A percentile compares a stretch with the other conserved stretches of the same genome.
These are phyloP conservation scores for Xylaria sp. DNA, from an alignment of 2,329 filamentous ascomycete species.

Conservation along the genomic window DNA sequence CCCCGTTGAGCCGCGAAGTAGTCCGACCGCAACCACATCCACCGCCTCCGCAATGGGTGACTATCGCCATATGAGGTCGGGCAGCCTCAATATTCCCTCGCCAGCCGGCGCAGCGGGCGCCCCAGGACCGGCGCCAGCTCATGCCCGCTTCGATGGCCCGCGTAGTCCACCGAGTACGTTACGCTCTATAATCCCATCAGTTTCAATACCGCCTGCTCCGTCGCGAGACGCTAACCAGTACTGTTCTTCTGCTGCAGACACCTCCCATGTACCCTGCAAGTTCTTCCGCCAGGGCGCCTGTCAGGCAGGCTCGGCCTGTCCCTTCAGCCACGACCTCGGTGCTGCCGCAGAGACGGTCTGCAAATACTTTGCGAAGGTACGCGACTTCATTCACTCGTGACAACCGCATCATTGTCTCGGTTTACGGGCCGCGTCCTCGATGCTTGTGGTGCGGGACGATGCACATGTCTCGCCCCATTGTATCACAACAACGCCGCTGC, in stretches of 20 bases:
- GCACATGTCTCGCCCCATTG: slow-evolving; percentile 10
- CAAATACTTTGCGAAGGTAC: slow-evolving; percentile 98
- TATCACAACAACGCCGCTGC: slow-evolving; percentile 2
- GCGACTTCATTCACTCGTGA: slow-evolving; percentile 40
- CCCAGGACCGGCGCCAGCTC: slow-evolving; percentile 30
- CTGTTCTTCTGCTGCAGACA: slow-evolving; percentile 67
- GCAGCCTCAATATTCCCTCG: slow-evolving; percentile 65
- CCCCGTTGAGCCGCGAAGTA: slow-evolving; percentile 30
- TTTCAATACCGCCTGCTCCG: neutral
- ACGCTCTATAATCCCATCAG: neutral
- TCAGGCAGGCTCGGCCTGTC: slow-evolving; percentile 94
- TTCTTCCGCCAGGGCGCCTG: slow-evolving; percentile 98
- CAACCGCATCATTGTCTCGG: neutral
- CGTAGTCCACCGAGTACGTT: slow-evolving; percentile 71
- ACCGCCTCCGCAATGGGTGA: slow-evolving; percentile 55
- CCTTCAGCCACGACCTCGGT: slow-evolving; percentile 94
- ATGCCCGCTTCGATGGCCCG: slow-evolving; percentile 65
- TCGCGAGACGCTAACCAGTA: slow-evolving; percentile 21
- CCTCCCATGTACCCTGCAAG: slow-evolving; percentile 98
- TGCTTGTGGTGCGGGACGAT: slow-evolving; percentile 10
- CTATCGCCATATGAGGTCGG: slow-evolving; percentile 66
- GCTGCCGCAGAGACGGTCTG: slow-evolving; percentile 87
- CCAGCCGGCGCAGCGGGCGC: slow-evolving; percentile 51
- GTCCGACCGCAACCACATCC: slow-evolving; percentile 17
- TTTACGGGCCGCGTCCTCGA: neutral